Percentiles rank a stretch among this genome's conserved stretches.
Evolutionary conservation across 805 yeast species (phyloP).

Genomic region (Monosporozyma solicola): DNA sequence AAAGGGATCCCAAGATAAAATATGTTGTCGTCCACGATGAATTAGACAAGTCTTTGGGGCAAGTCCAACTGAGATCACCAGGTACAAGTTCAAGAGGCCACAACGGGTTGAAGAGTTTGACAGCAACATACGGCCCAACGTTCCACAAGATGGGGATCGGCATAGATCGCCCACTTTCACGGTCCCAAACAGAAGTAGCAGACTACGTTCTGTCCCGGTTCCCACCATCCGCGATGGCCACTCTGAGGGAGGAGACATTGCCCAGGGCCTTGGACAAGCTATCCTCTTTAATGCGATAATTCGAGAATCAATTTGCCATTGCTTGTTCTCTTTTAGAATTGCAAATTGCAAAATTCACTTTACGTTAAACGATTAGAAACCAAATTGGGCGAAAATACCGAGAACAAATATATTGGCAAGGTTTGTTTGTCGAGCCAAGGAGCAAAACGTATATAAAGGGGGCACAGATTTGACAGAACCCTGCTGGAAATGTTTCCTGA

Average conservation of each 20-base stretch:
- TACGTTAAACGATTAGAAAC: background rate
- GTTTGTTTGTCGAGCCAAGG: background rate
- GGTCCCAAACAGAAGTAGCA: conserved; percentile 40
- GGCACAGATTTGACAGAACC: background rate
- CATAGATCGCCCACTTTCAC: conserved; percentile 44
- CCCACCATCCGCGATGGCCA: conserved; percentile 21
- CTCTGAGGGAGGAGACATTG: conserved; percentile 23
- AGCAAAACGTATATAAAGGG: background rate
- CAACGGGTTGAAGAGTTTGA: conserved; percentile 66
- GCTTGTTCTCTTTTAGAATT: background rate
- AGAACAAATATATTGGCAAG: background rate
- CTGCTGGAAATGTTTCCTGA: too few relatives aligned
- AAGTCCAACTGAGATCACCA: conserved; percentile 50
- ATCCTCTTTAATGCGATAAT: background rate
- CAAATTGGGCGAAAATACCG: conserved; percentile 1
- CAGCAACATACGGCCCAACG: conserved; percentile 36
- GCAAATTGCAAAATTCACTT: background rate
- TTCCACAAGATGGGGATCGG: conserved; percentile 70
- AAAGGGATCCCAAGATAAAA: conserved; percentile 21
- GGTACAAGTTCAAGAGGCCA: conserved; percentile 70
- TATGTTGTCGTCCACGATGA: conserved; percentile 75
- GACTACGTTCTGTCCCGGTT: conserved; percentile 44
- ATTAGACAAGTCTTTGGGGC: conserved; percentile 56
- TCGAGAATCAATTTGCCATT: background rate
- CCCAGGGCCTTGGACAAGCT: background rate